Evolutionary conservation across 306 rosid species (phyloP), one percentile per base, ranked within the genome.

Genomic region (Malus domestica): DNA sequence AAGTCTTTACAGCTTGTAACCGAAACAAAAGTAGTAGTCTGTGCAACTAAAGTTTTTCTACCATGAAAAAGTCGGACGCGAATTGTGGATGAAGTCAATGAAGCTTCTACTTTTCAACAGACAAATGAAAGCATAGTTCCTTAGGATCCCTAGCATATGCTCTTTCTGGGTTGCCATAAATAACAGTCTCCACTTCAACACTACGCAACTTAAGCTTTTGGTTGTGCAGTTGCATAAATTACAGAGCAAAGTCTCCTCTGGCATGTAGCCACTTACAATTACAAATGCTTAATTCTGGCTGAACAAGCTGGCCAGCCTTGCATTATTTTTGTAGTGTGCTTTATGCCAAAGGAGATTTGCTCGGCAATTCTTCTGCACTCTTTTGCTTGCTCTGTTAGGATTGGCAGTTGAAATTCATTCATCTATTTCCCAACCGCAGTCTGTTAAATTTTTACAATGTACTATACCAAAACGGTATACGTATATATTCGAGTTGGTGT

Each of bases 311-410:
- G 64, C 79, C 10, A 12, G 6, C 15, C 76, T 42, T 27, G 79
- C 65, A 62, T 64, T 63, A 69, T 55, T 40, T 49, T 67, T 68
- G 52, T 38, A 79, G 89, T 67, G 79, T 58, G 69, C 67, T 64
- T 45, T 51, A 83, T 83, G 90, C 92, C 87, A 88, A 90, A 84
- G 95, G 85, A 88, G 90, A 88, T 84, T 90, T 90, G 90, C 88
- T 88, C 89, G 74, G 92, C 88, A 73, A 88, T 90, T 75, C 87
- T 81, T 51, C 72, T 70, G 78, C 85, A 83, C 71, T 72, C 5
- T 44, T 68, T 12, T 69, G 44, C 44, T 15, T 64, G 6, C 68
- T 23, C 66, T 11, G 27, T 22, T 44, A 22, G 20, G 25, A 16
- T 4, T 68, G 5, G 27, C 54, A 49, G 54, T 49, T 49, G 54